Evolutionary conservation across 1,139 yeast genomes (phyloP), one percentile per base, ranked within the genome.

Genomic region (Debaryomycetaceae sp.): DNA sequence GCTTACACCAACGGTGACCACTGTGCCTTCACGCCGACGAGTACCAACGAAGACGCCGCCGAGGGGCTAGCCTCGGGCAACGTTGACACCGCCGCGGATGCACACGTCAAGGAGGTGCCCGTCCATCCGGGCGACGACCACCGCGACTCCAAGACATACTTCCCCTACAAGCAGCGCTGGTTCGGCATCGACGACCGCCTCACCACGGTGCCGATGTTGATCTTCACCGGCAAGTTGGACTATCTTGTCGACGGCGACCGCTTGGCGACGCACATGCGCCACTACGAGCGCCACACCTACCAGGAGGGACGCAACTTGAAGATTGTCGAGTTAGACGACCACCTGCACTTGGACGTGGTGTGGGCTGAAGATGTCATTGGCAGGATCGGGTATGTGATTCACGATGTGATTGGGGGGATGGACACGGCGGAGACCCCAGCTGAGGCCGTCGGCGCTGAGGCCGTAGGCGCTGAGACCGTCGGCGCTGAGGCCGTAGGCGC

Each of bases 221-320:
- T 82, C 5, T 75, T 83, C 41, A 64, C 75, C 8, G 86, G 88
- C 1, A 80, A 66, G 11, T 51, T 58, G 20, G 95, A 84, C 48
- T 63, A 61, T 40, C 61, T 85, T 30, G 95, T 84, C 14, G 78
- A 81, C 48, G 84, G 88, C 0, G 60, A 59, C 20, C 53, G 75
- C 33, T 64, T 85, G 16, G 59, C 63, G 2, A 43, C 67, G 2
- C 80, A 78, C 48, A 65, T 82, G 60, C 50, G 58, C 16, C 51
- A 61, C 28, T 62, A 63, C 40, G 91, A 82, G 49, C 48, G 30
- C 7, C 52, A 65, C 0, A 52, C 55, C 2, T 65, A 62, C 27
- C 49, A 56, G 31, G 62, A 56, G 37, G 72, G 64, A 2, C 45
- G 41, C 5, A 71, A 49, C 58, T 64, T 56, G 45, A 62, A 49